Conservation (phyloP, 805 yeast genomes). For the Saturnispora sekii region DNA sequence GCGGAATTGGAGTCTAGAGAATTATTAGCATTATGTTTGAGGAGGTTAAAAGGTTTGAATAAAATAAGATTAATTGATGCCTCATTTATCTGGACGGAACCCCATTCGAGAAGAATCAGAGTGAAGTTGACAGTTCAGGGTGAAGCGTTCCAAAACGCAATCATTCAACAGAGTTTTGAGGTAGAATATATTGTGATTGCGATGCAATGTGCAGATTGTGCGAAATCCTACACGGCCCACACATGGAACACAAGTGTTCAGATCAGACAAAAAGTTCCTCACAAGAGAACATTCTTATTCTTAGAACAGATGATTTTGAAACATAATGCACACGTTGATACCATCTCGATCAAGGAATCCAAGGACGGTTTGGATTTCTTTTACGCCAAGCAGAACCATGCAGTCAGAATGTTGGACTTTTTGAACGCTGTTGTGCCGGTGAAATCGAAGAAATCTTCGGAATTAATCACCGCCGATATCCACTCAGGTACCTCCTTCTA, state of each 20-base stretch:
- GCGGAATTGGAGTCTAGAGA: slow-evolving; percentile 92
- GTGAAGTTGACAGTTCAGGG: slow-evolving; percentile 92
- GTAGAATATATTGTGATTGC: slow-evolving; percentile 91
- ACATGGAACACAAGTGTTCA: slow-evolving; percentile 98
- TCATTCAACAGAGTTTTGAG: slow-evolving; percentile 88
- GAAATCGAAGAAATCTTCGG: slow-evolving; percentile 76
- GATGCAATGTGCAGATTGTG: slow-evolving; percentile 98
- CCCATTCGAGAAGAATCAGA: slow-evolving; percentile 91
- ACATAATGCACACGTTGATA: slow-evolving; percentile 88
- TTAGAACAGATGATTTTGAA: slow-evolving; percentile 90
- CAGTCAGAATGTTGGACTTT: slow-evolving; percentile 89
- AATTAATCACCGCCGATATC: slow-evolving; percentile 82
- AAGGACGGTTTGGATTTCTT: slow-evolving; percentile 94
- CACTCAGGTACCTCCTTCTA: slow-evolving; percentile 83
- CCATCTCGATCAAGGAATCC: slow-evolving; percentile 85
- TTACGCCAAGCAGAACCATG: slow-evolving; percentile 82
- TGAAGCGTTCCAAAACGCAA: slow-evolving; percentile 86
- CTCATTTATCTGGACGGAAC: slow-evolving; percentile 96
- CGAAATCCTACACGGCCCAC: slow-evolving; percentile 89
- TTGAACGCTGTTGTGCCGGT: slow-evolving; percentile 77
- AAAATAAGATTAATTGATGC: slow-evolving; percentile 89
- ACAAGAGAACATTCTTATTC: slow-evolving; percentile 91
- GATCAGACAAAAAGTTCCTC: slow-evolving; percentile 94
- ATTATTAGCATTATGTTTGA: slow-evolving; percentile 78
- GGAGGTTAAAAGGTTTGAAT: slow-evolving; percentile 78